A percentile compares a stretch with the other conserved stretches of the same genome.
Conservation (phyloP, 1,284 basidiomycete genomes). For the Psilocybe mexicana region DNA sequence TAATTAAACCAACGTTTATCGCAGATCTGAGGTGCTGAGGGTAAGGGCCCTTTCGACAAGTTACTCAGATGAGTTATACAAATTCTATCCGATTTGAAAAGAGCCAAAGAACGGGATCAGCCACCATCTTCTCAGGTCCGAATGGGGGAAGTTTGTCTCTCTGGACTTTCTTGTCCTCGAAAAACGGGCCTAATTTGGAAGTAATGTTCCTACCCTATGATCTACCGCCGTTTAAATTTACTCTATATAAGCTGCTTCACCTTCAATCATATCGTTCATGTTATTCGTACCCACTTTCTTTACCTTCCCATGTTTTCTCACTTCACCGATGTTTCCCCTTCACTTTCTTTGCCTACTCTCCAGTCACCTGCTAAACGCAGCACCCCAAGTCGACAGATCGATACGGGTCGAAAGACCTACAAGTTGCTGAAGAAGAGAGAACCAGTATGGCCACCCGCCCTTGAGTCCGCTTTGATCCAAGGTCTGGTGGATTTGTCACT, state of each 20-base stretch:
- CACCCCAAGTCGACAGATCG: constrained; percentile 8
- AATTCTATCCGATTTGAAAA: not conserved
- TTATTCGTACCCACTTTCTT: not conserved
- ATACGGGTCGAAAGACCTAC: constrained; percentile 53
- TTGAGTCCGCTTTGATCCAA: constrained; percentile 56
- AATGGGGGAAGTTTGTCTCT: not conserved
- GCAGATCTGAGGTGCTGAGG: no score
- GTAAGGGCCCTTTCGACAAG: no score
- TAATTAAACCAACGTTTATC: no score
- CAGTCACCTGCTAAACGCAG: not conserved
- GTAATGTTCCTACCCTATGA: not conserved
- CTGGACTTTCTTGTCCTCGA: not conserved
- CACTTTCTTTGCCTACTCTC: not conserved
- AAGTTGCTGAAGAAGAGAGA: constrained; percentile 44
- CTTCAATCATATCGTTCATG: not conserved
- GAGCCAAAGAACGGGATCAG: not conserved
- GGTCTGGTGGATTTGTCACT: constrained; percentile 34
- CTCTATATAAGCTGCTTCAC: not conserved
- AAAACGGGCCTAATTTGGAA: not conserved
- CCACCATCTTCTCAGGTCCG: not conserved
- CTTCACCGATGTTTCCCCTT: not conserved
- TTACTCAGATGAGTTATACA: not conserved
- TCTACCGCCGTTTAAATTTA: not conserved
- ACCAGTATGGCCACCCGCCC: constrained; percentile 54
- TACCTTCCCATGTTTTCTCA: not conserved